Conservation (phyloP, 805 yeast species). For the Zygotorulaspora danielsina region DNA sequence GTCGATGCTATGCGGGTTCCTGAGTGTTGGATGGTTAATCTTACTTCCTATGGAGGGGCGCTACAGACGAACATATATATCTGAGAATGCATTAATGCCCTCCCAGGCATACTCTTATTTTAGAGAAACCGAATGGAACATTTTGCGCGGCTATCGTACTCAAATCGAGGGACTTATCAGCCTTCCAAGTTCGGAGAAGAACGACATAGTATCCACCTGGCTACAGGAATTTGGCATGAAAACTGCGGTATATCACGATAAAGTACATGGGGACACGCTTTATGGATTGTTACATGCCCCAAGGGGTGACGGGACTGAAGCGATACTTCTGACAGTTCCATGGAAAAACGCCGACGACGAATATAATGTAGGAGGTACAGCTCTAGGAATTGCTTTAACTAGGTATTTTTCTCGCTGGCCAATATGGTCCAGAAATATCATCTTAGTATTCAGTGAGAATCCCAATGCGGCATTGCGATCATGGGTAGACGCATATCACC, state of each 20-base stretch:
- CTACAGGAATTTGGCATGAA: slow-evolving; percentile 68
- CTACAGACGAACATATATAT: slow-evolving; percentile 75
- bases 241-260: slow-evolving; percentile 46
- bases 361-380: slow-evolving; percentile 74
- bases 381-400: slow-evolving; percentile 67
- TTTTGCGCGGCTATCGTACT: slow-evolving; percentile 73
- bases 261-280: slow-evolving; percentile 44
- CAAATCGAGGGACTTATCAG: slow-evolving; percentile 38
- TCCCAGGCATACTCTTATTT: slow-evolving; percentile 91
- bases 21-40: slow-evolving; percentile 56
- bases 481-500: slow-evolving; percentile 95
- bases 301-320: slow-evolving; percentile 93
- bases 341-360: slow-evolving; percentile 67
- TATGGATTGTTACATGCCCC: slow-evolving; percentile 90
- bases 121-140: slow-evolving; percentile 92
- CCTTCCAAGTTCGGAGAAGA: slow-evolving; percentile 35
- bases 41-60: slow-evolving; percentile 73
- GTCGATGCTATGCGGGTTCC: slow-evolving; percentile 40
- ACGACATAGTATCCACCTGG: slow-evolving; percentile 52
- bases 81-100: slow-evolving; percentile 96
- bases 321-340: slow-evolving; percentile 86
- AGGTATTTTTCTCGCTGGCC: slow-evolving; percentile 81
- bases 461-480: slow-evolving; percentile 62
- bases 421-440: slow-evolving; percentile 92
- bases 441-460: slow-evolving; percentile 76